Evolutionary conservation across 2,329 filamentous ascomycete genomes (phyloP).

Genomic region (Botrytis tulipae): DNA sequence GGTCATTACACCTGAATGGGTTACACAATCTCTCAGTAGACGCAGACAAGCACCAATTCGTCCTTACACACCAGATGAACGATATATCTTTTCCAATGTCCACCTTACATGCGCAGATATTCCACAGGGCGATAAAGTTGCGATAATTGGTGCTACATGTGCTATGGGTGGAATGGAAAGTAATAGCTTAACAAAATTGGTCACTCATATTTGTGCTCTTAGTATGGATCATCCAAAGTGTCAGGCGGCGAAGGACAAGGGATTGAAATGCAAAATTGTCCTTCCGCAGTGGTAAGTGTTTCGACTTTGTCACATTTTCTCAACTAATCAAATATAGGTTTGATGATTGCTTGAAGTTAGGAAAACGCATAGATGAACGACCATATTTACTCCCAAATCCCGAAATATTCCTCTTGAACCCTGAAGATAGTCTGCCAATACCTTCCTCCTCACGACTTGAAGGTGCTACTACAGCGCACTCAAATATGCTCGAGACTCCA

Average conservation of each 20-base stretch:
- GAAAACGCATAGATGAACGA: conserved; percentile 82
- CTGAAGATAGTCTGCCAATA: conserved; percentile 56
- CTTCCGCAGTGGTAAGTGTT: conserved; percentile 78
- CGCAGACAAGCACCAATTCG: conserved; percentile 73
- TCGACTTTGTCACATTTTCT: background rate
- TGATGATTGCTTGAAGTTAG: conserved; percentile 91
- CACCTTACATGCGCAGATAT: conserved; percentile 80
- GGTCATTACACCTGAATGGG: conserved; percentile 81
- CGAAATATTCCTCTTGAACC: conserved; percentile 66
- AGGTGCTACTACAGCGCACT: conserved; percentile 60
- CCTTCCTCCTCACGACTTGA: conserved; percentile 60
- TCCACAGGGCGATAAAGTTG: conserved; percentile 82
- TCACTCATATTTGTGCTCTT: conserved; percentile 87
- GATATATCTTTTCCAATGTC: conserved; percentile 85
- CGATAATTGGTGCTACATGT: conserved; percentile 83
- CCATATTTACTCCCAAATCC: conserved; percentile 86
- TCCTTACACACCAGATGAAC: conserved; percentile 85
- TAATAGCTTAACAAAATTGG: conserved; percentile 66
- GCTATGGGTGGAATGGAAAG: conserved; percentile 85
- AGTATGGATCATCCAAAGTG: conserved; percentile 73
- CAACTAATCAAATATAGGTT: conserved; percentile 61
- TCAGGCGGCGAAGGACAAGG: conserved; percentile 59
- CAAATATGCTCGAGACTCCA: conserved; percentile 43
- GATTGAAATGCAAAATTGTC: conserved; percentile 74
- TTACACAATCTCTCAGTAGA: conserved; percentile 66